Evolutionary conservation across 768 basidiomycete species (phyloP), one percentile per base, ranked within the genome.

Genomic region (Baorangia bicolor): DNA sequence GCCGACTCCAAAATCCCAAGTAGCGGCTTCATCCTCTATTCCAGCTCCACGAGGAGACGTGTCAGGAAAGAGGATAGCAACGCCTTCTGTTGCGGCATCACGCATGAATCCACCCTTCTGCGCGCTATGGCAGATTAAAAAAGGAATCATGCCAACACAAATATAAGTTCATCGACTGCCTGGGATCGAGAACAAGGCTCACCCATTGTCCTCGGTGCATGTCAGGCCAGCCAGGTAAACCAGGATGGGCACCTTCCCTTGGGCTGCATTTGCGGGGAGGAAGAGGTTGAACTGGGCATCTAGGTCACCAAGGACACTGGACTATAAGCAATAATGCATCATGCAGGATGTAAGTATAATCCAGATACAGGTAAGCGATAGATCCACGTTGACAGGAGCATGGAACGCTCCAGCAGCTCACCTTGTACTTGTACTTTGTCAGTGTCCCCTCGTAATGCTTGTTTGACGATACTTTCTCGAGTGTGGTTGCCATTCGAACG

Each of bases 161-260:
- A n/a, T 0, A 7, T 23, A 30, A 11, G 34, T 20, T 16, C 25
- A 34, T 30, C 23, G 28, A 45, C 27, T 30, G 39, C 21, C 20
- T 6, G 52, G 31, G 39, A n/a, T 20, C 27, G 37, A 25, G 50
- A 47, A 27, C 30, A 20, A 33, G 21, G 66, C 81, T 51, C 64
- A 91, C 92, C 89, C 96, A 50, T 90, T 98, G 68, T 99, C 94
- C 71, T 97, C 94, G 10, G 84, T 94, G 73, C 94, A 96, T 5
- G 87, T 88, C 51, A 96, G 71, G 2, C 94, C 96, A 12, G 94
- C 86, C 46, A 98, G 86, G 73, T 94, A 99, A 57, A 90, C 79
- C 9, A 99, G 75, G 2, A 98, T 75, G 0, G 85, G 85, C 3
- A 82, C 85, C 74, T 59, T 82, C 78, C 64, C 86, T 82, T 38